Base-by-base conservation (phyloP, 768 basidiomycete species). In the Amanita fuliginea region DNA sequence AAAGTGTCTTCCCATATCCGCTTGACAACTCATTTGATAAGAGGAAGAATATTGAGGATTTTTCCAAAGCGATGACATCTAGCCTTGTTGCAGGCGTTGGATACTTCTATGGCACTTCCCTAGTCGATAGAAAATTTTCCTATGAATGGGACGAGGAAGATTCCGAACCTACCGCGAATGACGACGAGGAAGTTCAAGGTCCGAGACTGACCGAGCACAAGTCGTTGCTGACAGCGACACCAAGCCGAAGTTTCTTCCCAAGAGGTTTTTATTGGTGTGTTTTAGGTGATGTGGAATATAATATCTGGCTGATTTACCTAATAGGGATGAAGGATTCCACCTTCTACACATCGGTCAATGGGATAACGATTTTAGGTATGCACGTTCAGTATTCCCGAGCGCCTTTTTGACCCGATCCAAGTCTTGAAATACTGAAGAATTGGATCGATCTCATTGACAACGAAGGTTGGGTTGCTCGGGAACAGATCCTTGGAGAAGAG, bases 241-340 rank as follows among this genome's bases (percentile, higher is more conserved):
- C 94, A 3, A 95, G 92, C 60, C 76, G 95, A 32, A 92, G 91
- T 56, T 98, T 98, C 72, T 98, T 98, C 72, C 94, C 94, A 0
- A 74, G 94, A 62, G 94, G 94, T 14, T 98, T 98, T 66, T 98
- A 98, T 64, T 98, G 94, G 88, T 87, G 63, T 46, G 62, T 42
- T n/a, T 10, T 14, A n/a, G 10, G 32, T 49, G 18, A 22, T 46
- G 51, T 21, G 47, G 19, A 35, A 19, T 28, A 30, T 11, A 3
- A 19, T 44, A 14, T 22, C 7, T 16, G 42, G 46, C 53, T 63
- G 11, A 62, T 43, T 39, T 16, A 47, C 34, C 42, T 18, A 16
- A 19, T 57, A 91, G 88, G 94, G 94, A 98, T 63, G 94, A 98
- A 66, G 94, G 94, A 1, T 98, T 98, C 72, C 94, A 98, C 65